These are phyloP conservation scores for Fomitiporia mediterranea DNA, from an alignment of 1,284 basidiomycete genomes.

Conservation along the genomic window DNA sequence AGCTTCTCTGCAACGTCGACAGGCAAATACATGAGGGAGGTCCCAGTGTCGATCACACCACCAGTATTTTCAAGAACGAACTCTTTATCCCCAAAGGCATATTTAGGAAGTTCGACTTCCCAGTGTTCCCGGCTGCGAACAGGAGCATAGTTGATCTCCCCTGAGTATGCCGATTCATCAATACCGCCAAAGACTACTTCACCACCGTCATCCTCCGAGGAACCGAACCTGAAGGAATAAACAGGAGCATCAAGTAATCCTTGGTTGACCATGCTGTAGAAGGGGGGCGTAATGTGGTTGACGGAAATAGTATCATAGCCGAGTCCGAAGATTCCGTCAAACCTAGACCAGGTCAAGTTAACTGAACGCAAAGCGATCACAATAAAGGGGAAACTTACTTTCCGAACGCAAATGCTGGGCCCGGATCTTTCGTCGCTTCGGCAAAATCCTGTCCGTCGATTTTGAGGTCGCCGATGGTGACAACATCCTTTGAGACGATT, in stretches of 20 bases:
- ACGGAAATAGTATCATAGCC: constrained; percentile 96
- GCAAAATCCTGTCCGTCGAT: constrained; percentile 88
- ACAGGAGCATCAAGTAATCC: constrained; percentile 81
- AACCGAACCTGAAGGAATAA: constrained; percentile 93
- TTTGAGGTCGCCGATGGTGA: constrained; percentile 81
- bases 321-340: constrained; percentile 95
- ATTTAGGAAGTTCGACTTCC: constrained; percentile 92
- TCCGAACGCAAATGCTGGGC: constrained; percentile 95
- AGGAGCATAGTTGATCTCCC: constrained; percentile 85
- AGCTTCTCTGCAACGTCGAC: constrained; percentile 97
- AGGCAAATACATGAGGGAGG: constrained; percentile 88
- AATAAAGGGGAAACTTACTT: constrained; percentile 50
- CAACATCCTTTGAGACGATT: constrained; percentile 83
- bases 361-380: neutral
- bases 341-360: constrained; percentile 44
- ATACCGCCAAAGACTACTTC: constrained; percentile 94
- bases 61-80: constrained; percentile 88
- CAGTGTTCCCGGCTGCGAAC: constrained; percentile 97
- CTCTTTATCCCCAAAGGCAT: constrained; percentile 80
- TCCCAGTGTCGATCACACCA: constrained; percentile 95
- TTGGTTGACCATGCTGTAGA: constrained; percentile 92
- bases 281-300: constrained; percentile 90
- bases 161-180: constrained; percentile 75
- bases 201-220: constrained; percentile 85
- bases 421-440: constrained; percentile 95